Conservation (phyloP, 2,329 filamentous ascomycete genomes). For the Zasmidium citrigriseum region DNA sequence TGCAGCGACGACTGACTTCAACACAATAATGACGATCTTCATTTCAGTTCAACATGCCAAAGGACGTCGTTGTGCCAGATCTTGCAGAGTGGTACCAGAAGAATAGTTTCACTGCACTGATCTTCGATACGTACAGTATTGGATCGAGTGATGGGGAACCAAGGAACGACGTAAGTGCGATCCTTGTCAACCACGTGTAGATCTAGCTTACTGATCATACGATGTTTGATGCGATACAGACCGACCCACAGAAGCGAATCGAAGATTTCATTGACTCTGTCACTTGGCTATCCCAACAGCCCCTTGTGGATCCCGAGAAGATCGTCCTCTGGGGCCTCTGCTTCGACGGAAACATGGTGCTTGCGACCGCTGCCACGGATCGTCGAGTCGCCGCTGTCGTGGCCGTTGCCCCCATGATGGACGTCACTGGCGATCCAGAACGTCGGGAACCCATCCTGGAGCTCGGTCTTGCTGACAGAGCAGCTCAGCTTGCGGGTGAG, state of each 20-base stretch:
- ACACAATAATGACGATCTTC: background rate
- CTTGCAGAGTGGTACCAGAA: slow-evolving; percentile 2
- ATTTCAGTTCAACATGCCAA: slow-evolving; percentile 4
- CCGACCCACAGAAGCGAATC: background rate
- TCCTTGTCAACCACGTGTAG: background rate
- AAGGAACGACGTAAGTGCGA: background rate
- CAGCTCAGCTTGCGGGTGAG: background rate
- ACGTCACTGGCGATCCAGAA: background rate
- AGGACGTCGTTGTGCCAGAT: background rate
- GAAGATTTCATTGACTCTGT: slow-evolving; percentile 1
- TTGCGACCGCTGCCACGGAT: background rate
- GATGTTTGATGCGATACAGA: background rate
- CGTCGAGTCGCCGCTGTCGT: background rate
- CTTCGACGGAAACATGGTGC: slow-evolving; percentile 2
- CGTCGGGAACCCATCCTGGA: slow-evolving; percentile 3
- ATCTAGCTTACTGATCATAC: background rate
- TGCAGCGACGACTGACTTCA: background rate
- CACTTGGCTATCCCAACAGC: background rate
- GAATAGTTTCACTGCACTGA: background rate
- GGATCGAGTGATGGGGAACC: slow-evolving; percentile 1
- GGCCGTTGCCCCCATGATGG: slow-evolving; percentile 4
- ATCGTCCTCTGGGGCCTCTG: slow-evolving; percentile 4
- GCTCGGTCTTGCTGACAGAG: background rate
- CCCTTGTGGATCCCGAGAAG: background rate
- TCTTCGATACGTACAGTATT: background rate